A percentile compares a stretch with the other conserved stretches of the same genome.
phyloP scores from a whole-genome alignment of 2,329 filamentous ascomycete genomes.

The Aspergillus sergii region DNA sequence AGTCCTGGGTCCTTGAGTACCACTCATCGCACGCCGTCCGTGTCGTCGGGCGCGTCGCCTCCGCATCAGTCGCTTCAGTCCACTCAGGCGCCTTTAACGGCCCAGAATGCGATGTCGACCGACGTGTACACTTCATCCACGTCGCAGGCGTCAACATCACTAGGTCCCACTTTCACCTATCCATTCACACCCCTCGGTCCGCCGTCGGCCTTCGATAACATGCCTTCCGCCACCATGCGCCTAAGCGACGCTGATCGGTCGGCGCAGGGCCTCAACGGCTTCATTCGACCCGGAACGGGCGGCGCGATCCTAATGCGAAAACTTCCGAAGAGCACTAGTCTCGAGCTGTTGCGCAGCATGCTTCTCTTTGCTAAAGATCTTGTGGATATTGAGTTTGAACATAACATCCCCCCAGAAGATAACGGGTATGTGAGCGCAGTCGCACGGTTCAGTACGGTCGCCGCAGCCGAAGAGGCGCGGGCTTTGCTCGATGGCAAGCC shows the following conservation, averaged over 20 bases:
- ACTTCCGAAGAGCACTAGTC: conserved; percentile 60
- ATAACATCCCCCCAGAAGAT: conserved; percentile 58
- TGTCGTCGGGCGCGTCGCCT: conserved; percentile 44
- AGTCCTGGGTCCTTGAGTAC: conserved; percentile 45
- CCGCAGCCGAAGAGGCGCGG: conserved; percentile 62
- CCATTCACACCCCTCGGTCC: conserved; percentile 43
- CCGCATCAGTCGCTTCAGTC: conserved; percentile 36
- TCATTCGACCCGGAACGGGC: conserved; percentile 32
- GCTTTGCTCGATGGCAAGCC: conserved; percentile 63
- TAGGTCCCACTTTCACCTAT: conserved; percentile 39
- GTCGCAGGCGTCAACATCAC: conserved; percentile 39
- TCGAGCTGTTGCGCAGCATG: conserved; percentile 63
- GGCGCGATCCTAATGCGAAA: conserved; percentile 60
- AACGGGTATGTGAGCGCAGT: conserved; percentile 59
- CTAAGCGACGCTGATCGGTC: conserved; percentile 38
- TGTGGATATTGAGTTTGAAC: conserved; percentile 60
- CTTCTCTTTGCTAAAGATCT: conserved; percentile 67
- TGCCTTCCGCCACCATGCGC: conserved; percentile 36
- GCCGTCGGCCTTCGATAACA: conserved; percentile 38
- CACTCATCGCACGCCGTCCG: conserved; percentile 42
- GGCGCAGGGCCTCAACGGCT: conserved; percentile 39
- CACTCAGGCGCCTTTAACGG: conserved; percentile 38
- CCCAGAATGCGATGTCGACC: conserved; percentile 48
- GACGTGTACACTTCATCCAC: conserved; percentile 44
- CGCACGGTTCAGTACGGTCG: conserved; percentile 59